phyloP scores from a whole-genome alignment of 108 stramenopile genomes.

The Discostella stelligeroides region DNA sequence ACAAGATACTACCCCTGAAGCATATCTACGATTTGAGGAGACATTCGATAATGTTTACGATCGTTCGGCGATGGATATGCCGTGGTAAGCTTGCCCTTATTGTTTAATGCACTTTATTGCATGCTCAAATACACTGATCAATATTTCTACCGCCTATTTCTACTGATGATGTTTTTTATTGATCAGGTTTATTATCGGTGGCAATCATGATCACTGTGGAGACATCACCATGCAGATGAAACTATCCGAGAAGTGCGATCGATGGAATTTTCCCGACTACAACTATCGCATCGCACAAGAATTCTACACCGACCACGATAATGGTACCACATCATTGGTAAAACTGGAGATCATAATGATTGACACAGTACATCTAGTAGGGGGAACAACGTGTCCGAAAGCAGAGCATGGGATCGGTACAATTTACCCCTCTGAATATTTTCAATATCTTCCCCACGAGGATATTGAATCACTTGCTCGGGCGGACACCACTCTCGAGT shows the following conservation, averaged over 20 bases:
- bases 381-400: conserved; percentile 2
- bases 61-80: conserved; percentile 33
- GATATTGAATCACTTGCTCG: conserved; percentile 7
- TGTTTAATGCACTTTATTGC: not conserved
- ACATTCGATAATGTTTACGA: conserved; percentile 58
- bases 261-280: conserved; percentile 46
- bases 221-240: conserved; percentile 46
- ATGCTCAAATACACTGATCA: too few relatives aligned
- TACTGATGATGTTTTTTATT: too few relatives aligned
- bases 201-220: conserved; percentile 62
- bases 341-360: conserved; percentile 55
- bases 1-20: not conserved
- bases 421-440: conserved; percentile 16
- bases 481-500: conserved; percentile 25
- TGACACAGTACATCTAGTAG: conserved; percentile 51
- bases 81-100: conserved; percentile 29
- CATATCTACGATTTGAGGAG: conserved; percentile 27
- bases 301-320: conserved; percentile 7
- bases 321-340: conserved; percentile 2
- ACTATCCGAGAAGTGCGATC: conserved; percentile 19
- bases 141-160: too few relatives aligned
- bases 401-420: conserved; percentile 7
- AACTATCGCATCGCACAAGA: conserved; percentile 34
- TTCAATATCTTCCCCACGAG: conserved; percentile 26
- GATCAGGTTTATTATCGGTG: conserved; percentile 41